A percentile compares a stretch with the other conserved stretches of the same genome.
These are phyloP conservation scores for Hericium rajendrae DNA, from an alignment of 768 basidiomycete genomes.

Conservation along the genomic window DNA sequence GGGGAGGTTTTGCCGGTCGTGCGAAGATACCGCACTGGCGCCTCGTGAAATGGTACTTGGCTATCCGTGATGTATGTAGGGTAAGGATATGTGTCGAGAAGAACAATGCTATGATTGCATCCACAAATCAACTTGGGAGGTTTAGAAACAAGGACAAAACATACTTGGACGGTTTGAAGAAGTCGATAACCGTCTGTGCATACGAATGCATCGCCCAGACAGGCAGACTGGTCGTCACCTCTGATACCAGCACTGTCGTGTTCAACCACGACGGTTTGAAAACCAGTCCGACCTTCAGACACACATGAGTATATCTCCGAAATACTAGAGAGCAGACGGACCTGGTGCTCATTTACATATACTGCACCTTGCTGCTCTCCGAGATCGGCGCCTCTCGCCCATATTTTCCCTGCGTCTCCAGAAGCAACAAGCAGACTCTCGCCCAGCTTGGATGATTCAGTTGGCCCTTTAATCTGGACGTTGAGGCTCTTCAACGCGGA, in stretches of 20 bases:
- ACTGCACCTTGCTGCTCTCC: constrained; percentile 12
- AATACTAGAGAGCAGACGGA: background rate
- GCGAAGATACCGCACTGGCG: constrained; percentile 16
- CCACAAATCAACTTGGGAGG: background rate
- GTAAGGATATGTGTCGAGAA: constrained; percentile 16
- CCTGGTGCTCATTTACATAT: constrained; percentile 5
- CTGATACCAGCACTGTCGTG: constrained; percentile 13
- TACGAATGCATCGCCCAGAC: constrained; percentile 17
- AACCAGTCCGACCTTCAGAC: constrained; percentile 10
- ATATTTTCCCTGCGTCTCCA: constrained; percentile 13
- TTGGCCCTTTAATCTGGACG: background rate
- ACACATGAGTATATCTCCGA: background rate
- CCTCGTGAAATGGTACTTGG: constrained; percentile 5
- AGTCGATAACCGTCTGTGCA: constrained; percentile 12
- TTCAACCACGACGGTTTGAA: constrained; percentile 15
- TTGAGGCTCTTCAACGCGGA: background rate
- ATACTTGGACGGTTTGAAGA: constrained; percentile 14
- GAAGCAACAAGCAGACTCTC: constrained; percentile 12
- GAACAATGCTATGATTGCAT: constrained; percentile 10
- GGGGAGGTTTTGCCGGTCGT: constrained; percentile 6
- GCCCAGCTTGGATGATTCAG: background rate
- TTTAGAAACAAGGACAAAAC: background rate
- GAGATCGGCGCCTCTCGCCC: constrained; percentile 14
- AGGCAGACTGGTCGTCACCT: constrained; percentile 11
- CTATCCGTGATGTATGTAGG: constrained; percentile 13